Percentiles rank a stretch among this genome's conserved stretches.
phyloP scores from a whole-genome alignment of 306 rosid genomes.

The Echinosophora koreensis region DNA sequence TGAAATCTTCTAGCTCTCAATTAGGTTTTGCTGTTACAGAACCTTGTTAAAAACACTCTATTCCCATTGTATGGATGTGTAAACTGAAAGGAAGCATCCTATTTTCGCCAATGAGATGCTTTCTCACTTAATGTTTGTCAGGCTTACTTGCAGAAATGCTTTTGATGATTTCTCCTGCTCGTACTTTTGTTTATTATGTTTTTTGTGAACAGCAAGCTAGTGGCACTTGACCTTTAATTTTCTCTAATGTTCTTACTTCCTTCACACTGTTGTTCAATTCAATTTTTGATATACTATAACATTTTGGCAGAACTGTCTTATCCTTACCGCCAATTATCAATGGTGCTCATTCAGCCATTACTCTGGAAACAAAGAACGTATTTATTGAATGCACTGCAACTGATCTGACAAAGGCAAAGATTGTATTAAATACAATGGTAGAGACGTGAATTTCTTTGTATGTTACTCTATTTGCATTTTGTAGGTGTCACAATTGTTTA shows the following conservation, averaged over 20 bases:
- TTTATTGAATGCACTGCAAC: conserved; percentile 97
- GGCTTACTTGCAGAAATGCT: conserved; percentile 33
- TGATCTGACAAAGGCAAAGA: conserved; percentile 93
- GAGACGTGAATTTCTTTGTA: conserved; percentile 27
- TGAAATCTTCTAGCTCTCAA: conserved; percentile 38
- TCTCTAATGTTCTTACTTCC: conserved; percentile 15
- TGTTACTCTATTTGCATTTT: conserved; percentile 34
- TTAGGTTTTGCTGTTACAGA: not conserved
- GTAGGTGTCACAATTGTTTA: conserved; percentile 32
- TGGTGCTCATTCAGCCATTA: conserved; percentile 94
- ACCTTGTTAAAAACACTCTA: too few species aligned
- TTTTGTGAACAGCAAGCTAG: not conserved
- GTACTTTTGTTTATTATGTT: not conserved
- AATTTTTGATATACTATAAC: conserved; percentile 34
- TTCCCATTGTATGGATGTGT: not conserved
- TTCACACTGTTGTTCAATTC: conserved; percentile 17
- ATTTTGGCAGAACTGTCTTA: conserved; percentile 76
- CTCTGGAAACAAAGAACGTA: conserved; percentile 83
- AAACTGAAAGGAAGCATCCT: conserved; percentile 13
- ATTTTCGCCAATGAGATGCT: conserved; percentile 2
- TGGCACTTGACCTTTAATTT: conserved; percentile 24
- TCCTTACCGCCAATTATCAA: conserved; percentile 95
- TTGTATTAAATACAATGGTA: conserved; percentile 94
- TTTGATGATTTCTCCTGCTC: not conserved
- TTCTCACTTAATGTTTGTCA: not conserved